Percentiles rank a stretch among this genome's conserved stretches.
phyloP scores from a whole-genome alignment of 2,329 filamentous ascomycete species.

The Myotisia sp. region DNA sequence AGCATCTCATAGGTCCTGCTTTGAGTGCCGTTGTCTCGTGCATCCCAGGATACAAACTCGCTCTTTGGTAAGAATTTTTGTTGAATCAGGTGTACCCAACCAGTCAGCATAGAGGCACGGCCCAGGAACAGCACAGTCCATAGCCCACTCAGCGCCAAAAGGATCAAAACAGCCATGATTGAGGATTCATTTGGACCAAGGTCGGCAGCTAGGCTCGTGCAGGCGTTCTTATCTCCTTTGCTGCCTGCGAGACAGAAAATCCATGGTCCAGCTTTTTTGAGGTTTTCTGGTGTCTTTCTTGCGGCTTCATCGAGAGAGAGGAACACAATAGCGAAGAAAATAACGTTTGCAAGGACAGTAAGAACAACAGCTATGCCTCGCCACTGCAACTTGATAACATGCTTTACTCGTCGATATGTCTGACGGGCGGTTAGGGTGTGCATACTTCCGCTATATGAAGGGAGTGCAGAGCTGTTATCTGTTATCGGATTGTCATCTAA shows the following conservation, averaged over 20 bases:
- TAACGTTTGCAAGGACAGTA: conserved; percentile 77
- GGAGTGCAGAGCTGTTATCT: conserved; percentile 54
- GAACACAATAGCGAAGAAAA: conserved; percentile 88
- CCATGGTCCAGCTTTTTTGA: conserved; percentile 50
- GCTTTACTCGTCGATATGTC: conserved; percentile 71
- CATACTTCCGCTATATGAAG: conserved; percentile 61
- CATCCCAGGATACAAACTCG: conserved; percentile 84
- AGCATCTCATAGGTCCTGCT: conserved; percentile 71
- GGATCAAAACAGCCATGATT: conserved; percentile 64
- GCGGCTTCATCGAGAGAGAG: conserved; percentile 70
- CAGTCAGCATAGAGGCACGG: conserved; percentile 68
- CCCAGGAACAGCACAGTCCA: conserved; percentile 73
- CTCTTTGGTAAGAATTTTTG: conserved; percentile 37
- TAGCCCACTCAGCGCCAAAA: conserved; percentile 73
- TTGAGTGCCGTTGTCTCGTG: conserved; percentile 49
- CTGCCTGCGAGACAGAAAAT: conserved; percentile 51
- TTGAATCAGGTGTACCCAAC: conserved; percentile 58
- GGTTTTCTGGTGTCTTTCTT: conserved; percentile 39
- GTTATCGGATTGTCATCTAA: conserved; percentile 58
- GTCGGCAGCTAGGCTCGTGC: conserved; percentile 44
- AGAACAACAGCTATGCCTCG: conserved; percentile 78
- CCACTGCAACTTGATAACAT: conserved; percentile 87
- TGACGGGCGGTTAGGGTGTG: conserved; percentile 70
- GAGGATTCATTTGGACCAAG: conserved; percentile 63
- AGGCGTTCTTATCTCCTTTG: conserved; percentile 49